Conservation (phyloP, 345 rosid genomes). For the Schrenkiella parvula region DNA sequence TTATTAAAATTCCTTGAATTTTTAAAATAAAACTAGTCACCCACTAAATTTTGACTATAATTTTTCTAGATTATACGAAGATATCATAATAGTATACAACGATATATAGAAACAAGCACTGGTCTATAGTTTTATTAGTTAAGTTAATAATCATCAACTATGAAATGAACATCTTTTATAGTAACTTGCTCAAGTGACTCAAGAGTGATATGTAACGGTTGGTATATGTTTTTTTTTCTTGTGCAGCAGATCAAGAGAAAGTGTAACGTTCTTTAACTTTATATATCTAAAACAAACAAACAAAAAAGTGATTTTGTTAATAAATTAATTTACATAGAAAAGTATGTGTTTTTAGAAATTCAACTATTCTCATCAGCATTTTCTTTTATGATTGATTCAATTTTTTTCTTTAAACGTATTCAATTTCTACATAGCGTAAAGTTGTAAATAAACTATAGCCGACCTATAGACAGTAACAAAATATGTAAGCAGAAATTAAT, state of each 20-base stretch:
- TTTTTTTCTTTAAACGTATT: neutral
- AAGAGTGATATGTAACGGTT: neutral
- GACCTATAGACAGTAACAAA: constrained; percentile 7
- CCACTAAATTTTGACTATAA: neutral
- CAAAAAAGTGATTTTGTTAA: neutral
- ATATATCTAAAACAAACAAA: neutral
- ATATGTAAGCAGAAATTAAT: neutral
- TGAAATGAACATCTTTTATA: neutral
- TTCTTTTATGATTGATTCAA: neutral
- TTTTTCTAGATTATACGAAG: neutral
- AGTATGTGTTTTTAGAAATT: neutral
- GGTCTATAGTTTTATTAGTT: neutral
- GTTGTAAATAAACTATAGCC: neutral
- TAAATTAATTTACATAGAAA: neutral
- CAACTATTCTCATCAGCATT: neutral
- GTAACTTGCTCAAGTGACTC: neutral
- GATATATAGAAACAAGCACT: neutral
- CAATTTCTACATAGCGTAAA: neutral
- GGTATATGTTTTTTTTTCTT: neutral
- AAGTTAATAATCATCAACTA: neutral
- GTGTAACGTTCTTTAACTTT: neutral
- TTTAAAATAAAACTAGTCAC: too few relatives aligned
- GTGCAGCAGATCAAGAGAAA: neutral
- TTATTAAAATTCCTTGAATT: too few relatives aligned
- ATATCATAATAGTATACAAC: neutral